A percentile compares a stretch with the other conserved stretches of the same genome.
Evolutionary conservation across 139 green algal genomes (phyloP).

Genomic region (Chlamydomonas incerta): DNA sequence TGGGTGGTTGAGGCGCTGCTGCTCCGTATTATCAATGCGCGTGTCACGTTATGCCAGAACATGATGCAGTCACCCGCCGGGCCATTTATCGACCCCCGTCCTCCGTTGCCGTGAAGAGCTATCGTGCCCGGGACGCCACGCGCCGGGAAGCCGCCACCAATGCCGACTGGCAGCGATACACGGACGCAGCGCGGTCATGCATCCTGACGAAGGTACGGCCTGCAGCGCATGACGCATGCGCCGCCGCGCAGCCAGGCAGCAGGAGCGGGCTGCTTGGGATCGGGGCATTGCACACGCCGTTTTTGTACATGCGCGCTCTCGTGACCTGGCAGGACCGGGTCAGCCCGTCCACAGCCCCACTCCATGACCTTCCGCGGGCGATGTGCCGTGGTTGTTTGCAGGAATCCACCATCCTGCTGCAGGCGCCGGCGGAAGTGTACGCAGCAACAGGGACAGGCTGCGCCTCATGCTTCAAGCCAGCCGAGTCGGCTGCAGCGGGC

Average conservation of each 20-base stretch:
- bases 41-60: no score
- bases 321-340: no score
- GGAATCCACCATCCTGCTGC: constrained; percentile 3
- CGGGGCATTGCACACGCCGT: no score
- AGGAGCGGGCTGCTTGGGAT: no score
- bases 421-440: background rate
- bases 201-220: background rate
- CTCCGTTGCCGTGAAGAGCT: background rate
- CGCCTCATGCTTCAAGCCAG: background rate
- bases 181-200: background rate
- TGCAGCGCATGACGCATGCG: background rate
- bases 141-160: background rate
- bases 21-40: no score
- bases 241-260: no score
- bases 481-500: background rate
- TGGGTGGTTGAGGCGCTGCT: background rate
- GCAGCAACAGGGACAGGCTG: background rate
- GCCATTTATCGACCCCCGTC: no score
- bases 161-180: background rate
- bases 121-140: background rate
- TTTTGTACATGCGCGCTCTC: no score
- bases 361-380: no score
- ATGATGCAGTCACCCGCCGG: no score
- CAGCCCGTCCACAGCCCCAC: no score
- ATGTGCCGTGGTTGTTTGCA: no score